A percentile compares a stretch with the other conserved stretches of the same genome.
Evolutionary conservation across 441 rosid genomes (phyloP).

Genomic region (Populus trichocarpa): DNA sequence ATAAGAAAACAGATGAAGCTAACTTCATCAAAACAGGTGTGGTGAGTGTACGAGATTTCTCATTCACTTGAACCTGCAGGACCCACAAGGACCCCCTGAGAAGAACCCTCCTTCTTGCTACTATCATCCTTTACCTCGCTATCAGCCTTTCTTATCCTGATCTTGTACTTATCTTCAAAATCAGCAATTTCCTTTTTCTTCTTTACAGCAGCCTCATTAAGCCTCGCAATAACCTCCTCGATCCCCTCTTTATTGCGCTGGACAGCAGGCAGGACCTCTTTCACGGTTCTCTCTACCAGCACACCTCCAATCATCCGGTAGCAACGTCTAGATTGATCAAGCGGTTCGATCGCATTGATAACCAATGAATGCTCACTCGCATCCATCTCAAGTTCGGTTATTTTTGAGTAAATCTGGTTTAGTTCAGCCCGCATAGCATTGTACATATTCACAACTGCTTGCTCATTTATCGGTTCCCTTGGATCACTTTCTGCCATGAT

Average conservation of each 20-base stretch:
- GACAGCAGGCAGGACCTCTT: constrained; percentile 89
- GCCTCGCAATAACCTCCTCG: constrained; percentile 77
- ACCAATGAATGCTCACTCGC: constrained; percentile 84
- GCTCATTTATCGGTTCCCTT: constrained; percentile 65
- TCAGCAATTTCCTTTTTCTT: constrained; percentile 79
- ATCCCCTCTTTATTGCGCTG: constrained; percentile 92
- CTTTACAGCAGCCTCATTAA: constrained; percentile 74
- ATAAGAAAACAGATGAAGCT: not conserved
- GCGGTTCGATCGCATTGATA: constrained; percentile 79
- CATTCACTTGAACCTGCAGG: constrained; percentile 56
- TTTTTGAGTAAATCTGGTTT: constrained; percentile 82
- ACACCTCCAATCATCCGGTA: constrained; percentile 94
- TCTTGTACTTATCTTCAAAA: constrained; percentile 77
- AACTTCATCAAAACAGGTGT: not conserved
- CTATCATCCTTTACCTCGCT: constrained; percentile 53
- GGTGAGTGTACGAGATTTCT: not conserved
- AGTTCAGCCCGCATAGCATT: constrained; percentile 70
- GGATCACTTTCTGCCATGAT: constrained; percentile 55
- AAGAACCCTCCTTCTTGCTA: constrained; percentile 70
- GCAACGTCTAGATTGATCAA: constrained; percentile 72
- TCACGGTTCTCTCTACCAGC: constrained; percentile 87
- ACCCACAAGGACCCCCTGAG: constrained; percentile 97
- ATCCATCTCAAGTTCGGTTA: constrained; percentile 94
- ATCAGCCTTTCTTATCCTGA: constrained; percentile 70
- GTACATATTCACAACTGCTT: constrained; percentile 62